A percentile compares a stretch with the other conserved stretches of the same genome.
Evolutionary conservation across 345 rosid species (phyloP).

Genomic region (Pelargonium nanum): DNA sequence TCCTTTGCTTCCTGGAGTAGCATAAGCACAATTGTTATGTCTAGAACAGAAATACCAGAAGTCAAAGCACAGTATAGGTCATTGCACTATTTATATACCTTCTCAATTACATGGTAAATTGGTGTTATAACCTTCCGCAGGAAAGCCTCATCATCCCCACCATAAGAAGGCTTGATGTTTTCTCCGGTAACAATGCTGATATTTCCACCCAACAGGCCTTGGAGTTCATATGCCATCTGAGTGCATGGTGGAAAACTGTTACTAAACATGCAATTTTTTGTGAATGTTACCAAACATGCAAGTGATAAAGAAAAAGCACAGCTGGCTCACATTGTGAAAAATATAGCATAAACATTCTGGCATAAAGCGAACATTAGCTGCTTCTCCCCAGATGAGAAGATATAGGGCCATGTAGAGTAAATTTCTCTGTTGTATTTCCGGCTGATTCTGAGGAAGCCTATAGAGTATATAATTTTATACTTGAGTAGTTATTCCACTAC

Average conservation of each 20-base stretch:
- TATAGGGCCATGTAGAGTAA: slow-evolving; percentile 86
- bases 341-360: slow-evolving; percentile 93
- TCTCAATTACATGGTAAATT: slow-evolving; percentile 61
- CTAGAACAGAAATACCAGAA: slow-evolving; percentile 14
- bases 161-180: slow-evolving; percentile 94
- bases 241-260: slow-evolving; percentile 9
- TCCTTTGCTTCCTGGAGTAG: slow-evolving; percentile 69
- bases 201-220: slow-evolving; percentile 93
- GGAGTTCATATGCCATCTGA: slow-evolving; percentile 99
- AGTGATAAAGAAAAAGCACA: neutral
- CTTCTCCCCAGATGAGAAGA: slow-evolving; percentile 98
- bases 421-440: slow-evolving; percentile 84
- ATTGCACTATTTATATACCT: slow-evolving; percentile 37
- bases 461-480: slow-evolving; percentile 3
- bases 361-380: slow-evolving; percentile 91
- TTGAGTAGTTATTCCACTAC: neutral
- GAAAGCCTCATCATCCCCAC: slow-evolving; percentile 94
- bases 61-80: slow-evolving; percentile 2
- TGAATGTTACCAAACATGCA: slow-evolving; percentile 1
- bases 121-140: slow-evolving; percentile 88
- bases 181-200: slow-evolving; percentile 97
- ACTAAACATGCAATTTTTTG: neutral
- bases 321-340: slow-evolving; percentile 78
- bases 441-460: slow-evolving; percentile 87
- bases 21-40: slow-evolving; percentile 12